Percentiles rank a stretch among this genome's conserved stretches.
Conservation (phyloP, 1,284 basidiomycete species). For the Chalciporus sp. region DNA sequence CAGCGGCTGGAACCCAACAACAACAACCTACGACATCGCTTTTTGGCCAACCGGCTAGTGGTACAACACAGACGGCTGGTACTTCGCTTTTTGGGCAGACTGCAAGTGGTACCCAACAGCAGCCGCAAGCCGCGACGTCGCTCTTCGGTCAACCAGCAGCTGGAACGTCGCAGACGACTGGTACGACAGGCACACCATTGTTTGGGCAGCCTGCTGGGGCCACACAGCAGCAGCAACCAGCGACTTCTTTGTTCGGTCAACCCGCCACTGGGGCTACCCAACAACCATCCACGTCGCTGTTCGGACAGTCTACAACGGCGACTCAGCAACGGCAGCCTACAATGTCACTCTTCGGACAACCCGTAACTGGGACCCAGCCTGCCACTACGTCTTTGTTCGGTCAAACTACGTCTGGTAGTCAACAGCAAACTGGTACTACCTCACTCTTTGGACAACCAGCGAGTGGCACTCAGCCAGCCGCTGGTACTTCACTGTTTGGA, state of each 20-base stretch:
- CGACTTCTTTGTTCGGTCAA: slow-evolving; percentile 24
- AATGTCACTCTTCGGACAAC: slow-evolving; percentile 32
- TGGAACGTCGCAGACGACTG: neutral
- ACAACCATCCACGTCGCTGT: slow-evolving; percentile 18
- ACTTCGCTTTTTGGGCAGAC: slow-evolving; percentile 19
- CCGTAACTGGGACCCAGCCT: slow-evolving; percentile 28
- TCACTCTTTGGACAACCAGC: slow-evolving; percentile 37
- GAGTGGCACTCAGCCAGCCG: slow-evolving; percentile 22
- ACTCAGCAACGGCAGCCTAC: slow-evolving; percentile 24
- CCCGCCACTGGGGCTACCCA: slow-evolving; percentile 13
- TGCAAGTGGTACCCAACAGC: slow-evolving; percentile 20
- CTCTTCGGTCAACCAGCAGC: slow-evolving; percentile 24
- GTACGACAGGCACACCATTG: too few relatives aligned
- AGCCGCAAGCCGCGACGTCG: slow-evolving; percentile 30
- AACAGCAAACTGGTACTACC: slow-evolving; percentile 14
- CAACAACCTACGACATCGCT: slow-evolving; percentile 24
- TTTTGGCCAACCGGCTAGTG: slow-evolving; percentile 36
- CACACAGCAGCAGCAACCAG: slow-evolving; percentile 32
- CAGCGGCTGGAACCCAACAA: neutral
- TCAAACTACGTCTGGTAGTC: slow-evolving; percentile 21
- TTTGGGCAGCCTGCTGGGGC: neutral
- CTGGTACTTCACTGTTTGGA: slow-evolving; percentile 25
- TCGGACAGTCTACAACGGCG: slow-evolving; percentile 19
- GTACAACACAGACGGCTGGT: slow-evolving; percentile 19
- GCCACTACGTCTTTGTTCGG: slow-evolving; percentile 27